A percentile compares a stretch with the other conserved stretches of the same genome.
Conservation (phyloP, 192 early-diverging fungal genomes). For the Backusella sp. region DNA sequence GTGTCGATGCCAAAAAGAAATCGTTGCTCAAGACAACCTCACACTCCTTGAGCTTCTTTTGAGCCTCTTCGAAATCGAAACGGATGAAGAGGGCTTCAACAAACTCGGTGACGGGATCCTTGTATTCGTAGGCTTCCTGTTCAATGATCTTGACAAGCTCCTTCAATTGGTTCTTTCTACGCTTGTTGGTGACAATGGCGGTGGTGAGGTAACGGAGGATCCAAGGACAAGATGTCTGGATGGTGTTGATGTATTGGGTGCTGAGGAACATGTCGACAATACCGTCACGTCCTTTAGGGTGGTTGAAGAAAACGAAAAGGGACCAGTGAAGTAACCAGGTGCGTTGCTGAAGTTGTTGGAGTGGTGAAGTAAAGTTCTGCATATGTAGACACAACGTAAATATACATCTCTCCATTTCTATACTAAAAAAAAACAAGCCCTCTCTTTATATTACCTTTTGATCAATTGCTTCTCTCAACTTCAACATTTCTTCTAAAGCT, state of each 20-base stretch:
- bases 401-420: background rate
- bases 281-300: slow-evolving; percentile 92
- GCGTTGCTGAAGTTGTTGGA: slow-evolving; percentile 92
- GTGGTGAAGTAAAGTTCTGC: slow-evolving; percentile 67
- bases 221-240: slow-evolving; percentile 97
- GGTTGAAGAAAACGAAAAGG: slow-evolving; percentile 98
- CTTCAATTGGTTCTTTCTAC: slow-evolving; percentile 80
- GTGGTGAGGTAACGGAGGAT: slow-evolving; percentile 93
- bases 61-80: slow-evolving; percentile 94
- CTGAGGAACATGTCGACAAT: slow-evolving; percentile 92
- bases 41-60: slow-evolving; percentile 84
- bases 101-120: slow-evolving; percentile 93
- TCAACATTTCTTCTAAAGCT: slow-evolving; percentile 86
- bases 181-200: slow-evolving; percentile 89
- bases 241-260: slow-evolving; percentile 93
- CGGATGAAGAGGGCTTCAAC: slow-evolving; percentile 88
- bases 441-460: slow-evolving; percentile 54
- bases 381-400: background rate
- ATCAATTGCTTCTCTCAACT: slow-evolving; percentile 87
- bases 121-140: slow-evolving; percentile 81
- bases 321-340: slow-evolving; percentile 97
- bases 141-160: slow-evolving; percentile 88
- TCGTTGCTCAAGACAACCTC: slow-evolving; percentile 85
- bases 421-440: no score
- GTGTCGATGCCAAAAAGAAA: slow-evolving; percentile 87